phyloP scores from a whole-genome alignment of 2,329 filamentous ascomycete species.

The Talaromyces atroroseus region DNA sequence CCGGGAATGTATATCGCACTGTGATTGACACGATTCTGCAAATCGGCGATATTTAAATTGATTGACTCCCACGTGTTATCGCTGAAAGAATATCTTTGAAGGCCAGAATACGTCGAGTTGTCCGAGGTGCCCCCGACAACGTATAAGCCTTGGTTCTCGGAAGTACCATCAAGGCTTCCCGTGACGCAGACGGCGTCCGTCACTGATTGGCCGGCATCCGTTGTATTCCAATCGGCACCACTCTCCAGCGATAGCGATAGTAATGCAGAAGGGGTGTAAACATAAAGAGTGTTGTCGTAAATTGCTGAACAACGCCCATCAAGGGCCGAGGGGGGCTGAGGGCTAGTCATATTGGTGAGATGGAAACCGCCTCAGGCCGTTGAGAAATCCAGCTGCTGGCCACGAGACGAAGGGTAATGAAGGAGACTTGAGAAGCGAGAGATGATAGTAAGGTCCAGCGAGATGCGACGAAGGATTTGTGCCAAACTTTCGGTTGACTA shows the following conservation, averaged over 20 bases:
- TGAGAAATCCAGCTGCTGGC: conserved; percentile 26
- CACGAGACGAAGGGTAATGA: conserved; percentile 14
- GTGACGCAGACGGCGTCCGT: conserved; percentile 73
- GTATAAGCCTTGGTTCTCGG: conserved; percentile 61
- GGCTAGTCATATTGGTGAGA: conserved; percentile 58
- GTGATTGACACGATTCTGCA: conserved; percentile 68
- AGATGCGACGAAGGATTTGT: conserved; percentile 14
- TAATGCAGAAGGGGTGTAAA: conserved; percentile 70
- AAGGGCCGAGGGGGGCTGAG: conserved; percentile 63
- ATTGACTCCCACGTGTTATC: conserved; percentile 56
- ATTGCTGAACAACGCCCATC: conserved; percentile 77
- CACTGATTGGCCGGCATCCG: conserved; percentile 64
- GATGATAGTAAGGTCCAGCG: conserved; percentile 10
- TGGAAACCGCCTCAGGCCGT: conserved; percentile 14
- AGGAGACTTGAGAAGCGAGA: neutral
- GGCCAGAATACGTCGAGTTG: conserved; percentile 59
- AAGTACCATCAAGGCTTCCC: conserved; percentile 54
- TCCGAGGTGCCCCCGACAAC: conserved; percentile 71
- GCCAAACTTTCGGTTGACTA: conserved; percentile 1
- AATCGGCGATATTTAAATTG: conserved; percentile 45
- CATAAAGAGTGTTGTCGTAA: conserved; percentile 75
- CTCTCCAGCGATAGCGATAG: conserved; percentile 64
- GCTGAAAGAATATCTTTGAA: conserved; percentile 64
- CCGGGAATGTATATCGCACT: conserved; percentile 67
- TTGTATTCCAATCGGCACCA: conserved; percentile 65